Percentiles rank a stretch among this genome's conserved stretches.
phyloP scores from a whole-genome alignment of 768 basidiomycete genomes.

The Hygrocybe coccinea region DNA sequence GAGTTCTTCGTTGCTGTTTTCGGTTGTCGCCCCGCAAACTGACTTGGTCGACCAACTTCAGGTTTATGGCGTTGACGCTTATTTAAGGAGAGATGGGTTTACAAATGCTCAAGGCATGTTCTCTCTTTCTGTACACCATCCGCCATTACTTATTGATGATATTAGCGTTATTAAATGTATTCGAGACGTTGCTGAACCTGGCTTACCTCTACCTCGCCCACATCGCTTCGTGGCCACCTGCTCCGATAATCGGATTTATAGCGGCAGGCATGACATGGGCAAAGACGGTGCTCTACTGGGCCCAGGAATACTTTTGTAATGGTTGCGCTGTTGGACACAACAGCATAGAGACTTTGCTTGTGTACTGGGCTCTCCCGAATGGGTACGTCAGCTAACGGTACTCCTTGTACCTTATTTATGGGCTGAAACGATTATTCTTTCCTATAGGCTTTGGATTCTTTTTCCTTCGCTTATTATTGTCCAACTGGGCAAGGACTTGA shows the following conservation, averaged over 20 bases:
- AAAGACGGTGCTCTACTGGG: slow-evolving; percentile 81
- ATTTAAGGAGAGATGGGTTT: slow-evolving; percentile 69
- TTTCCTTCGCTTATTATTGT: slow-evolving; percentile 58
- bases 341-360: slow-evolving; percentile 40
- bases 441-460: slow-evolving; percentile 67
- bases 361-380: slow-evolving; percentile 74
- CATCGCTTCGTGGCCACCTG: slow-evolving; percentile 52
- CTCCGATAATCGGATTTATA: slow-evolving; percentile 70
- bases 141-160: not conserved
- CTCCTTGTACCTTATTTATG: not conserved
- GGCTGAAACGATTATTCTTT: not conserved
- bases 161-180: slow-evolving; percentile 69
- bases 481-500: slow-evolving; percentile 61
- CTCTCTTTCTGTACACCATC: not conserved
- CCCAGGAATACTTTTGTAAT: slow-evolving; percentile 74
- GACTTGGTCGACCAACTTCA: slow-evolving; percentile 23
- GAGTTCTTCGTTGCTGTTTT: slow-evolving; percentile 10
- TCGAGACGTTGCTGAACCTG: slow-evolving; percentile 74
- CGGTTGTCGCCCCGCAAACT: not conserved
- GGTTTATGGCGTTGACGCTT: slow-evolving; percentile 69
- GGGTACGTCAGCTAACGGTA: slow-evolving; percentile 45
- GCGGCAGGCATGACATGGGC: slow-evolving; percentile 73
- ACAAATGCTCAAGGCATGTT: slow-evolving; percentile 78
- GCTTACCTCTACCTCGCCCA: slow-evolving; percentile 74
- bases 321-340: slow-evolving; percentile 78